Base-by-base conservation (phyloP, 805 yeast species). In the Lipomyces orientalis region DNA sequence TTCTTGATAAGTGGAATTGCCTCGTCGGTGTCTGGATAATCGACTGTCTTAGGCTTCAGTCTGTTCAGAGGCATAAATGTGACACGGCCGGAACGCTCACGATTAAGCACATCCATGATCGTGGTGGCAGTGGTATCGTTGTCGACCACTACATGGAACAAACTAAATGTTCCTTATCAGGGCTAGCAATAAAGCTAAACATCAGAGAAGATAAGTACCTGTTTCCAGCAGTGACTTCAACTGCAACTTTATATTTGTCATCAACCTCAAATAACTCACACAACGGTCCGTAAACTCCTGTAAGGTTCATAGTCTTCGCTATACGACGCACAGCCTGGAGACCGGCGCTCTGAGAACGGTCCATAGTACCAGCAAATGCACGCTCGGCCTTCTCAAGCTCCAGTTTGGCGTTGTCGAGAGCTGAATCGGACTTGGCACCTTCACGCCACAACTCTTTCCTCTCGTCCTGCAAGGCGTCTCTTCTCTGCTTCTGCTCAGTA, bases 21-120 rank as follows among this genome's bases (percentile, higher is more conserved):
- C 57, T 87, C 88, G 62, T 82, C 86, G 19, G 85, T 81, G 10
- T 85, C 86, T 0, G 97, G 97, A 73, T 87, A 90, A 2, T 75
- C 73, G 16, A 82, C 77, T 9, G 77, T 75, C 39, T 77, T 75
- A 29, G 83, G 81, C 0, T 76, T 71, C 16, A 95, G 75, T 73
- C 96, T 82, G 75, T 93, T 91, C 70, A 95, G 80, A 0, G 99
- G 98, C 81, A 95, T 88, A 73, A 95, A 93, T 0, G 98, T 92
- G 0, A 90, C 93, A 74, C 97, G 84, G 1, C 98, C 98, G 5
- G 88, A 84, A 68, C 86, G 87, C 67, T 85, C 87, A 62, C 89
- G 81, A 5, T 84, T 83, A 66, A 95, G 81, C 75, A 91, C 93
- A 56, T 88, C 89, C 90, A 93, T 90, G 2, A 94, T 78, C 19